A percentile compares a stretch with the other conserved stretches of the same genome.
phyloP scores from a whole-genome alignment of 2,329 filamentous ascomycete genomes.

The Emergomyces pasteurianus region DNA sequence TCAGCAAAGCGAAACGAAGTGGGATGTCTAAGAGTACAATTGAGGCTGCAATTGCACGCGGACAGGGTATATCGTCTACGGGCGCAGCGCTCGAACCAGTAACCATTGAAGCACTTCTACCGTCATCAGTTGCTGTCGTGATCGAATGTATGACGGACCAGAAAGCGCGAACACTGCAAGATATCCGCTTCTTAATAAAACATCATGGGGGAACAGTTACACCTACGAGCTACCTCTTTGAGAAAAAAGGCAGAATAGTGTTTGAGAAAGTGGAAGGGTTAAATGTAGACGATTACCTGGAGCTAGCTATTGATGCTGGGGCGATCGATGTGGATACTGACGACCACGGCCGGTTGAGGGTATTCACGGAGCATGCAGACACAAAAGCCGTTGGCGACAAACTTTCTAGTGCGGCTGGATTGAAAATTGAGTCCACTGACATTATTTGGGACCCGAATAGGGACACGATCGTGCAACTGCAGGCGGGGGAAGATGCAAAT shows the following conservation, averaged over 20 bases:
- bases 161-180: slow-evolving; percentile 59
- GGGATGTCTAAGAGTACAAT: slow-evolving; percentile 76
- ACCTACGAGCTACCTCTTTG: slow-evolving; percentile 73
- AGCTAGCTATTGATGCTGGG: slow-evolving; percentile 75
- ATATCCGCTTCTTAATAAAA: slow-evolving; percentile 61
- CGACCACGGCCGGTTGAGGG: slow-evolving; percentile 55
- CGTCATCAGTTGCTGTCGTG: slow-evolving; percentile 60
- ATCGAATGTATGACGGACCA: slow-evolving; percentile 80
- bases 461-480: slow-evolving; percentile 58
- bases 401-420: slow-evolving; percentile 49
- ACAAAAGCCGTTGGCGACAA: slow-evolving; percentile 53
- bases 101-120: slow-evolving; percentile 69
- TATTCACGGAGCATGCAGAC: slow-evolving; percentile 56
- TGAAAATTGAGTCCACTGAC: slow-evolving; percentile 61
- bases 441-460: slow-evolving; percentile 78
- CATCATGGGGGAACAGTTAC: slow-evolving; percentile 56
- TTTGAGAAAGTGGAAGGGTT: slow-evolving; percentile 48
- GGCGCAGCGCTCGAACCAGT: slow-evolving; percentile 67
- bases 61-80: slow-evolving; percentile 66
- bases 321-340: slow-evolving; percentile 47
- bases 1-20: slow-evolving; percentile 69
- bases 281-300: slow-evolving; percentile 59
- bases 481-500: slow-evolving; percentile 44
- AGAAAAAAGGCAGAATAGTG: slow-evolving; percentile 62
- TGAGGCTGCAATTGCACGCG: slow-evolving; percentile 74